Conservation (phyloP, 768 basidiomycete species). For the Tulasnella sp. region DNA sequence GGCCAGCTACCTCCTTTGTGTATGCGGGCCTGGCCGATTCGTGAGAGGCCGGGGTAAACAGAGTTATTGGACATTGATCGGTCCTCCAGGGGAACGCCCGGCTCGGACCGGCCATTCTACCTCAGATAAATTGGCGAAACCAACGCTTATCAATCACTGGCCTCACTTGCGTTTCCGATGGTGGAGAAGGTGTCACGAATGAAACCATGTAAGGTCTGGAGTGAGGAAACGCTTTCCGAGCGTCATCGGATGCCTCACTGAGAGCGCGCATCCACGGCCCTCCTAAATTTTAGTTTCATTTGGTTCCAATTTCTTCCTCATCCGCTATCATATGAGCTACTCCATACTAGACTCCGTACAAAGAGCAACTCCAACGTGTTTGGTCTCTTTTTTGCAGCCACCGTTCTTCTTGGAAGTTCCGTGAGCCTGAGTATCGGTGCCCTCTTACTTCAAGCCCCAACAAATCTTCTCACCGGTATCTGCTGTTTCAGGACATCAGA, state of each 20-base stretch:
- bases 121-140: not conserved
- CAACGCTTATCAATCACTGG: not conserved
- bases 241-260: not conserved
- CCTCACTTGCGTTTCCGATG: not conserved
- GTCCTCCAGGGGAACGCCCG: not conserved
- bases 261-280: not conserved
- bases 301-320: not conserved
- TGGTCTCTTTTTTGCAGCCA: not conserved
- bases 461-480: not conserved
- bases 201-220: not conserved
- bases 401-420: not conserved
- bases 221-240: not conserved
- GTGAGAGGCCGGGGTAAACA: not conserved
- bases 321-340: not conserved
- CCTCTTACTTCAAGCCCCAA: not conserved
- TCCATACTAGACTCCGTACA: not conserved
- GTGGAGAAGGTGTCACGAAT: not conserved
- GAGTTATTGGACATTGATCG: conserved; percentile 1
- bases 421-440: not conserved
- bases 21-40: not conserved
- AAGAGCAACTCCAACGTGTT: not conserved
- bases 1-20: conserved; percentile 1
- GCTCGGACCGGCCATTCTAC: not conserved
- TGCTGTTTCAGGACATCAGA: conserved; percentile 1
- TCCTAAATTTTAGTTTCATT: not conserved